These are phyloP conservation scores for Podospora comata DNA, from an alignment of 495 filamentous ascomycete species.

Conservation along the genomic window DNA sequence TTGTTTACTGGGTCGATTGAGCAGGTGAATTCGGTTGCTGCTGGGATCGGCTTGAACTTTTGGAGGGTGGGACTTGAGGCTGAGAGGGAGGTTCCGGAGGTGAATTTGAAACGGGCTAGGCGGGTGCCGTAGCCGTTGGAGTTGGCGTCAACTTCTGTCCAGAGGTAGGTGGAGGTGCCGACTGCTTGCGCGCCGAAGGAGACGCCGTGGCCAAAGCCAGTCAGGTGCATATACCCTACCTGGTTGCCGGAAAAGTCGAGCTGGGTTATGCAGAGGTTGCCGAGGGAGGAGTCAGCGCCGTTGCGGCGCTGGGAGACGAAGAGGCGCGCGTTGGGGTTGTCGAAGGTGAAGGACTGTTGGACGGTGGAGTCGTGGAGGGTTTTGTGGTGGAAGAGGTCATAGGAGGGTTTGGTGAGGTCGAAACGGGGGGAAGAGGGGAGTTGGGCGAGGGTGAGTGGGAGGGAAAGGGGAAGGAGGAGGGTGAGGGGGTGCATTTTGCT, in stretches of 20 bases:
- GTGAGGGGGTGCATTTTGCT: neutral
- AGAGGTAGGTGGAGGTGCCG: slow-evolving; percentile 1
- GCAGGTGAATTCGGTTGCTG: neutral
- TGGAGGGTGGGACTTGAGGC: neutral
- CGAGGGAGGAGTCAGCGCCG: slow-evolving; percentile 8
- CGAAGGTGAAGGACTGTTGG: slow-evolving; percentile 19
- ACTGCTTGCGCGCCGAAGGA: slow-evolving; percentile 1
- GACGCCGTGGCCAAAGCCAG: slow-evolving; percentile 7
- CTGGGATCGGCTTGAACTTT: neutral
- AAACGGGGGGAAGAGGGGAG: slow-evolving; percentile 17
- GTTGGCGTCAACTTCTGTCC: slow-evolving; percentile 8
- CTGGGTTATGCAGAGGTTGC: slow-evolving; percentile 19
- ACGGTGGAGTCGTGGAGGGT: slow-evolving; percentile 14
- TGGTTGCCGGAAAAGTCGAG: slow-evolving; percentile 19
- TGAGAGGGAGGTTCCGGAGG: neutral
- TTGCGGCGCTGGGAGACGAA: slow-evolving; percentile 19
- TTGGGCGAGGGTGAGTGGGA: neutral
- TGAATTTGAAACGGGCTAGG: slow-evolving; percentile 3
- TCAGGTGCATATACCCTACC: slow-evolving; percentile 15
- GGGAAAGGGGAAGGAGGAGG: neutral
- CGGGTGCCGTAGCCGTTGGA: neutral
- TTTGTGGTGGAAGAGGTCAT: slow-evolving; percentile 18
- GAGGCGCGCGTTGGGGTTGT: slow-evolving; percentile 19
- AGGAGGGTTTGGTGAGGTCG: slow-evolving; percentile 21
- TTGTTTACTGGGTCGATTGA: neutral